Base-by-base conservation (phyloP, 176 grass and related monocot species). In the Puccinellia tenuiflora region DNA sequence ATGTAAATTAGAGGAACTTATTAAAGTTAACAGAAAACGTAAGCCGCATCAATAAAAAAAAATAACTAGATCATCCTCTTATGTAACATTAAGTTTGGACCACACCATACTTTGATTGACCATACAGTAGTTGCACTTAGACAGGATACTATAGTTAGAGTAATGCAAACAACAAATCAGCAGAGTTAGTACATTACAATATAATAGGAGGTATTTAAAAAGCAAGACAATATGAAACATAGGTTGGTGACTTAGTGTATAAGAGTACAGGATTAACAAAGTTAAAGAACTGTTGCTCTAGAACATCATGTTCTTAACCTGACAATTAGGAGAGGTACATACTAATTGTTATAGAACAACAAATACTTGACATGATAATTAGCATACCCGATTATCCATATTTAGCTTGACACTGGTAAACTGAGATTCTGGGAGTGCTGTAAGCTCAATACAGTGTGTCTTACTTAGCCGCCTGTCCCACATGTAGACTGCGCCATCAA, bases 381-480 rank as follows among this genome's bases (percentile, higher is more conserved):
- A 80, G 39, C 65, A 80, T 85, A 98, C 91, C 89, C 62, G 82
- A 70, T 95, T 89, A 88, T 98, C 92, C 22, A 59, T 73, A 79
- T 88, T 86, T 62, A 95, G 73, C 85, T 91, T 88, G 53, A 95
- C 71, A 82, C 82, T 93, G 56, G 90, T 98, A 77, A 98, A 85
- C 73, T 93, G 88, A 80, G 82, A 90, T 82, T 95, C 84, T 77
- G 87, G 78, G 82, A 80, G 78, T 78, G 83, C 82, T 22, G 79
- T 69, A 85, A 95, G 82, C 84, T 95, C 90, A 76, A 95, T 85
- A 84, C 88, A 95, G 68, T 91, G 86, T 65, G 72, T 83, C 47
- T 88, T 93, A 78, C 88, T 91, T 81, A 62, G 47, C 29, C 92
- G 85, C 51, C 85, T 92, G 84, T 98, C 96, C 96, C 92, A 98